A percentile compares a stretch with the other conserved stretches of the same genome.
Conservation (phyloP, 257 asterid genomes). For the Solanum tarijense region DNA sequence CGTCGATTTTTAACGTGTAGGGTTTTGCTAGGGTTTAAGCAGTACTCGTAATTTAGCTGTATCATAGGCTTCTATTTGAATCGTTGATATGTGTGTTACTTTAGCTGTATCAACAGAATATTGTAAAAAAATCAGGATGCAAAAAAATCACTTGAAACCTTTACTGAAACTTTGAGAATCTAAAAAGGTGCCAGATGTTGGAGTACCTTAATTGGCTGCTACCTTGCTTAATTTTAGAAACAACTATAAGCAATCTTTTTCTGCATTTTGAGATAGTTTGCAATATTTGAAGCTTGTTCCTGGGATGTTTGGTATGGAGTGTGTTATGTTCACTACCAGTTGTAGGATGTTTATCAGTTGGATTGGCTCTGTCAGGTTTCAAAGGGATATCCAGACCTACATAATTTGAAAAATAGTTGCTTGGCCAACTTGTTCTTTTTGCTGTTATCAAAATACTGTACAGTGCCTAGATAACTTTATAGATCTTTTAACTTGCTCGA, state of each 20-base stretch:
- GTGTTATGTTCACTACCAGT: background rate
- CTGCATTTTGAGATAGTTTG: background rate
- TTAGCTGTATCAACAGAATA: background rate
- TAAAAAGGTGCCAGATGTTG: background rate
- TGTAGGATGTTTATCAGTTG: background rate
- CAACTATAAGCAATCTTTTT: background rate
- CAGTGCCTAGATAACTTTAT: background rate
- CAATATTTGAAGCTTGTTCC: background rate
- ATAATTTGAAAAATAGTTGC: background rate
- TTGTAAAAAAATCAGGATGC: background rate
- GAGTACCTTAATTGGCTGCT: background rate
- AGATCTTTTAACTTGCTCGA: background rate
- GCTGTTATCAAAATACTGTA: background rate
- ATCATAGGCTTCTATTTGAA: background rate
- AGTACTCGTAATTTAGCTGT: background rate
- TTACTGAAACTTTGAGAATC: background rate
- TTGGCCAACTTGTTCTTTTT: background rate
- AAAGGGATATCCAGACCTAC: background rate
- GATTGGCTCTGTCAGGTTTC: background rate
- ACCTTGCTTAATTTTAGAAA: background rate
- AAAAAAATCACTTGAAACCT: background rate
- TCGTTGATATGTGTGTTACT: background rate
- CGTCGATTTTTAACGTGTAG: background rate
- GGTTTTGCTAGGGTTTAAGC: constrained; percentile 23
- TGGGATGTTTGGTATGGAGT: background rate